Percentiles rank a stretch among this genome's conserved stretches.
These are phyloP conservation scores for Lonicera japonica DNA, from an alignment of 129 eudicot genomes.

Conservation along the genomic window DNA sequence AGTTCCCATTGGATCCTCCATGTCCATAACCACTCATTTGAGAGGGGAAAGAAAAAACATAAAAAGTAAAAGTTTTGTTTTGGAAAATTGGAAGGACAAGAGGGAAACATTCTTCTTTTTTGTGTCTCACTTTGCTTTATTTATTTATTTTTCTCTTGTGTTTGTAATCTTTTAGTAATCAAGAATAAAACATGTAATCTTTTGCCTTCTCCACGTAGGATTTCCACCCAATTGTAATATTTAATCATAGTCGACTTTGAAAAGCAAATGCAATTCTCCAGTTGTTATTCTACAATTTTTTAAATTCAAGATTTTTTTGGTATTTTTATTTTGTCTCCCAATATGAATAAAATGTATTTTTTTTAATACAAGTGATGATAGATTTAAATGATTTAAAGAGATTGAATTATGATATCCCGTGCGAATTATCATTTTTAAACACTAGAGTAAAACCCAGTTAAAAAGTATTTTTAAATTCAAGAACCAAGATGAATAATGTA, in stretches of 20 bases:
- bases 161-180: background rate
- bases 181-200: background rate
- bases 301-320: too few species aligned
- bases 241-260: background rate
- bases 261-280: background rate
- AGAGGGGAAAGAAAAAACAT: background rate
- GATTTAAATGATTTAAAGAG: too few species aligned
- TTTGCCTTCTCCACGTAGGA: background rate
- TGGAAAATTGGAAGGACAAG: background rate
- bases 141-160: background rate
- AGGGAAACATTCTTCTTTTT: background rate
- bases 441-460: too few species aligned
- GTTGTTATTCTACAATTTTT: too few species aligned
- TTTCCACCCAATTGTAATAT: background rate
- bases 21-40: background rate
- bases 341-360: too few species aligned
- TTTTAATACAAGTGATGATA: too few species aligned
- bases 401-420: too few species aligned
- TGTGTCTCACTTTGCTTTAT: background rate
- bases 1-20: slow-evolving; percentile 7
- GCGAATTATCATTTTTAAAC: too few species aligned
- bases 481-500: too few species aligned
- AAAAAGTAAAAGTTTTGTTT: background rate
- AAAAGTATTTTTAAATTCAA: too few species aligned
- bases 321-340: too few species aligned